Conservation (phyloP, 2,329 filamentous ascomycete genomes). For the Elsinoe perseae region DNA sequence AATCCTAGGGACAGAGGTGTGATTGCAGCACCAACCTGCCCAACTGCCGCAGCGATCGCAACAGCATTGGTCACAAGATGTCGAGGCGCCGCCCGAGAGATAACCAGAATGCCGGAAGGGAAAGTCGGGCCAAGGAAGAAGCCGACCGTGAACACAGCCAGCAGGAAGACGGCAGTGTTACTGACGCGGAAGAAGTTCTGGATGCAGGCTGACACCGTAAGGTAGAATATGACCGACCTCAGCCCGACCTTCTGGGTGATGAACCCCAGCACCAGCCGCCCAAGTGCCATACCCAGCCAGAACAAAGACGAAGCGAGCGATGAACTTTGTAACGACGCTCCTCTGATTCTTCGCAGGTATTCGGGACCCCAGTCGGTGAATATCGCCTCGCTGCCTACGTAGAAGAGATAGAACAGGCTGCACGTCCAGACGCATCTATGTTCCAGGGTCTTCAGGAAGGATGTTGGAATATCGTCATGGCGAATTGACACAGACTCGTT, state of each 20-base stretch:
- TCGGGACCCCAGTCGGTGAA: constrained; percentile 2
- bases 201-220: neutral
- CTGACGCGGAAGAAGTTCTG: neutral
- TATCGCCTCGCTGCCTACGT: neutral
- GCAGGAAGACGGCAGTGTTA: neutral
- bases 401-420: neutral
- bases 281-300: neutral
- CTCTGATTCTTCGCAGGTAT: neutral
- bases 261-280: neutral
- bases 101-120: neutral
- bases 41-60: neutral
- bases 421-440: neutral
- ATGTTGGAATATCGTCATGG: too few species aligned
- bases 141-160: neutral
- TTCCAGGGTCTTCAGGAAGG: too few species aligned
- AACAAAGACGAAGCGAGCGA: neutral
- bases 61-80: neutral
- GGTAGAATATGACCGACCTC: neutral
- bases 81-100: neutral
- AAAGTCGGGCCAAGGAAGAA: neutral
- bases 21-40: neutral
- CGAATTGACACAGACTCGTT: neutral
- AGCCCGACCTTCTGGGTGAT: neutral
- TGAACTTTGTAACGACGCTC: neutral
- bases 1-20: neutral